Percentiles rank a stretch among this genome's conserved stretches.
Conservation (phyloP, 2,329 filamentous ascomycete genomes). For the Didymella exigua region DNA sequence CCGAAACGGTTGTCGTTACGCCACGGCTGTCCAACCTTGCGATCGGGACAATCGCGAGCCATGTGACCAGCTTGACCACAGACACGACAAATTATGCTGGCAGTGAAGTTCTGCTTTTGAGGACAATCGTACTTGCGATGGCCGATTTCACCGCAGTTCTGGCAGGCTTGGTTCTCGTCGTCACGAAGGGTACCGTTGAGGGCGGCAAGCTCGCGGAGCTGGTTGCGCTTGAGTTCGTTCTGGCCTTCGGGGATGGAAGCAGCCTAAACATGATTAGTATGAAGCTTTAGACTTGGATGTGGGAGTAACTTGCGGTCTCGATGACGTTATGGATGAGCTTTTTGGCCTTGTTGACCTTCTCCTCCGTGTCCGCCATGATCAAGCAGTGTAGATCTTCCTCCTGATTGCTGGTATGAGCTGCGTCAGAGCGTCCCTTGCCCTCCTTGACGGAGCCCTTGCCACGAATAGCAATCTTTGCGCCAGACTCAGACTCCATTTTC, state of each 20-base stretch:
- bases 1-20: slow-evolving; percentile 71
- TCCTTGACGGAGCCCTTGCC: slow-evolving; percentile 99
- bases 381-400: slow-evolving; percentile 98
- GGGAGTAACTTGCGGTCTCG: slow-evolving; percentile 79
- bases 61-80: slow-evolving; percentile 98
- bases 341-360: slow-evolving; percentile 99
- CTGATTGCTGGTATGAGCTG: slow-evolving; percentile 99
- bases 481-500: slow-evolving; percentile 98
- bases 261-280: slow-evolving; percentile 66
- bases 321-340: slow-evolving; percentile 98
- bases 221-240: slow-evolving; percentile 98
- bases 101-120: slow-evolving; percentile 97
- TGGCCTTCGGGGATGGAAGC: slow-evolving; percentile 98
- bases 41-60: slow-evolving; percentile 95
- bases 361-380: slow-evolving; percentile 99
- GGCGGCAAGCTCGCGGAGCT: slow-evolving; percentile 94
- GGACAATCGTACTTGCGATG: slow-evolving; percentile 99
- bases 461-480: slow-evolving; percentile 98
- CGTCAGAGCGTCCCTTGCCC: slow-evolving; percentile 98
- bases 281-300: neutral
- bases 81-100: slow-evolving; percentile 97
- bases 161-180: slow-evolving; percentile 98
- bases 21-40: slow-evolving; percentile 89
- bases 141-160: slow-evolving; percentile 98
- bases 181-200: slow-evolving; percentile 99